Base-by-base conservation (phyloP, 768 basidiomycete genomes). In the Porpolomopsis calyptriformis region DNA sequence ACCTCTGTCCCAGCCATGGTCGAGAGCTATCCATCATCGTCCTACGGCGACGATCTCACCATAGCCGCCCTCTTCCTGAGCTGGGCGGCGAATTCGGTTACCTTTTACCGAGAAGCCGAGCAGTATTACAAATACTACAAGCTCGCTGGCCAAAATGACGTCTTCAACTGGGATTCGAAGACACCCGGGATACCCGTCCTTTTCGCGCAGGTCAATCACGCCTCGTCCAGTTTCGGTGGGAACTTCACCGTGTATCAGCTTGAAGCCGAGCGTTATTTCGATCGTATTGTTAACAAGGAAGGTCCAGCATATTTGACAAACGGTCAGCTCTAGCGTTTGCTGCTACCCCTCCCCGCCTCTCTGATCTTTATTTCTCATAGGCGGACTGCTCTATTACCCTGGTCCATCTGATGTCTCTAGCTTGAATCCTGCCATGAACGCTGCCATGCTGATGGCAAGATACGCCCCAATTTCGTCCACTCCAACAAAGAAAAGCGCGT, bases 91-190 rank as follows among this genome's bases (percentile, higher is more conserved):
- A 79, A 82, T 46, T 77, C 76, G 1, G 66, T 76, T 7, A 60
- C 67, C 2, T 67, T 75, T 45, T 88, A 80, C 55, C 57, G 69
- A 18, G 74, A 85, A 48, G 86, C 86, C 1, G 70, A 77, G 56
- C 58, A 64, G 5, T 77, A 76, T 56, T 90, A 80, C 59, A 55
- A 64, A 8, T 63, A 74, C 25, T 85, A 76, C 56, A 60, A 69
- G 19, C 68, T 93, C 0, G 60, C 63, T 2, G 68, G 68, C 1
- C 64, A 71, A 26, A 64, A 79, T 37, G 63, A 68, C 2, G 78
- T 84, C 4, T 85, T 91, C 64, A 92, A 92, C 59, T 97, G 92
- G 92, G 92, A 92, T 57, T 75, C 77, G 2, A 85, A 87, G 60
- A 77, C 74, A 1, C 83, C 88, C 1, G 92, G 81, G 2, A 56